A percentile compares a stretch with the other conserved stretches of the same genome.
Conservation (phyloP, 2,329 filamentous ascomycete species). For the Ploettnerulaceae sp. region DNA sequence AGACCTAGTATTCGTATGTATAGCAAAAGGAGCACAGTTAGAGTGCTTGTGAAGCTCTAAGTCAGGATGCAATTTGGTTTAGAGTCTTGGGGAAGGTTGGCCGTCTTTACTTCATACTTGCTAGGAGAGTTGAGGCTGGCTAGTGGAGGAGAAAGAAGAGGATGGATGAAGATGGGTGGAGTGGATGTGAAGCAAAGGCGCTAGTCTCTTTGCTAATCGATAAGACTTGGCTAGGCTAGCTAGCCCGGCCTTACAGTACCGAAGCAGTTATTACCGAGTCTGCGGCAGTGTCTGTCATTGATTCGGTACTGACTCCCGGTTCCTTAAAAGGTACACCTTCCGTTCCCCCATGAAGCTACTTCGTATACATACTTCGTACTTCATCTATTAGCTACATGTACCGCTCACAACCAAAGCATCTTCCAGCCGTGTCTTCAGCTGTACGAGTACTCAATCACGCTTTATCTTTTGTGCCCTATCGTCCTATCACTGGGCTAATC, state of each 20-base stretch:
- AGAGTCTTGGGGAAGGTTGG: constrained; percentile 4
- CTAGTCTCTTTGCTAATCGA: constrained; percentile 21
- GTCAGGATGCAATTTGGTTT: neutral
- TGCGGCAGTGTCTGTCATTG: too few species aligned
- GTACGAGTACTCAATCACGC: too few species aligned
- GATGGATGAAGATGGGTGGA: neutral
- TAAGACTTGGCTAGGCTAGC: constrained; percentile 11
- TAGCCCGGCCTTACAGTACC: neutral
- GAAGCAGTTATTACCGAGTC: too few species aligned
- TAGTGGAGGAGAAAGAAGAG: neutral
- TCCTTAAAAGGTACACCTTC: too few species aligned
- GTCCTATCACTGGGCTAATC: neutral
- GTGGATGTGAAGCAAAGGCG: neutral
- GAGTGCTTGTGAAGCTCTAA: constrained; percentile 12
- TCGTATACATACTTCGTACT: neutral
- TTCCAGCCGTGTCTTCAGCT: constrained; percentile 2
- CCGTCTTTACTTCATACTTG: constrained; percentile 17
- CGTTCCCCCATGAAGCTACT: too few species aligned
- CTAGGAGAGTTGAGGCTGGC: neutral
- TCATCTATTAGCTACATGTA: constrained; percentile 3
- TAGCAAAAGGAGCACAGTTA: neutral
- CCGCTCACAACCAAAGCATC: constrained; percentile 2
- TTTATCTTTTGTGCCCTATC: neutral
- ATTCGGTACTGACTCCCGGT: too few species aligned
- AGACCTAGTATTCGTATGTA: neutral